A percentile compares a stretch with the other conserved stretches of the same genome.
These are phyloP conservation scores for Leccinellum albellum DNA, from an alignment of 768 basidiomycete species.

Conservation along the genomic window DNA sequence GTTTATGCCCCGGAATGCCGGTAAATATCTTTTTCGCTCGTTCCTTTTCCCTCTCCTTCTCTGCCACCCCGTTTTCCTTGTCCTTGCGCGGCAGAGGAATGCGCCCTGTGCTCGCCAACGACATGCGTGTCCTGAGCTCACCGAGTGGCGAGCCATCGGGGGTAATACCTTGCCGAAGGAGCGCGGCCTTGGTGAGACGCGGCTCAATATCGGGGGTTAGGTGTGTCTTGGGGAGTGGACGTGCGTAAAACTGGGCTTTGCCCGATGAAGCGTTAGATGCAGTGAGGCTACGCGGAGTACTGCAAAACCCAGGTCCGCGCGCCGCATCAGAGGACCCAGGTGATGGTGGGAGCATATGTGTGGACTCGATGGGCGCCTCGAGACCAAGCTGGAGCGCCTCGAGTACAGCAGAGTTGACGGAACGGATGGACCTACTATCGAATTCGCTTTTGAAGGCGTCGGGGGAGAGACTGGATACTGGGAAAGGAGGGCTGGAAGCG, in stretches of 20 bases:
- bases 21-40: slow-evolving; percentile 61
- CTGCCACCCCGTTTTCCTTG: slow-evolving; percentile 36
- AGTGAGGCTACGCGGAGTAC: slow-evolving; percentile 29
- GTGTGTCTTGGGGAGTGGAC: slow-evolving; percentile 60
- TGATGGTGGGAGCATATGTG: slow-evolving; percentile 40
- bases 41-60: slow-evolving; percentile 58
- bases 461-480: slow-evolving; percentile 57
- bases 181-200: slow-evolving; percentile 70
- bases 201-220: slow-evolving; percentile 67
- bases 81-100: slow-evolving; percentile 27
- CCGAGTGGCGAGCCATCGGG: slow-evolving; percentile 33
- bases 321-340: slow-evolving; percentile 19
- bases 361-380: slow-evolving; percentile 40
- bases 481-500: slow-evolving; percentile 79
- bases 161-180: slow-evolving; percentile 60
- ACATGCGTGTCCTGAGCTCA: slow-evolving; percentile 27
- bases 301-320: slow-evolving; percentile 20
- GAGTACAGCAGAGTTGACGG: slow-evolving; percentile 46
- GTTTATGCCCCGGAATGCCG: slow-evolving; percentile 82
- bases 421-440: slow-evolving; percentile 36
- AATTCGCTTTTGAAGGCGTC: slow-evolving; percentile 35
- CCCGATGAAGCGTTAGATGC: slow-evolving; percentile 37
- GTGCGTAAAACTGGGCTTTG: slow-evolving; percentile 59
- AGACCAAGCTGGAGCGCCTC: slow-evolving; percentile 38
- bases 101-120: slow-evolving; percentile 32